phyloP scores from a whole-genome alignment of 1,284 basidiomycete genomes.

The Rugosomyces carneus region DNA sequence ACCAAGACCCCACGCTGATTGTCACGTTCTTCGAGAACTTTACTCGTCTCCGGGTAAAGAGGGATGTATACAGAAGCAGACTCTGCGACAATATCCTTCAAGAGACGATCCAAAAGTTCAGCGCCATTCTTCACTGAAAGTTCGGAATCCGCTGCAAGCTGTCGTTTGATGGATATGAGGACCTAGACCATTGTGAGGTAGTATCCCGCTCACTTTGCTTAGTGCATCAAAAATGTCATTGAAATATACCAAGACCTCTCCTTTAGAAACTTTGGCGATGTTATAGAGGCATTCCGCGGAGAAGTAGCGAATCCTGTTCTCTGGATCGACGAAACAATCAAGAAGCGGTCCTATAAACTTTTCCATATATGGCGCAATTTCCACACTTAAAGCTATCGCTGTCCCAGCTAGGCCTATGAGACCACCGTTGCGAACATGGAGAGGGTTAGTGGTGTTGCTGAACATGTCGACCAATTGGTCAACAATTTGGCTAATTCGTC shows the following conservation, averaged over 20 bases:
- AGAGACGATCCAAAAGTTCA: conserved; percentile 92
- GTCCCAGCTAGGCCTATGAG: conserved; percentile 95
- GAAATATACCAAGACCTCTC: conserved; percentile 95
- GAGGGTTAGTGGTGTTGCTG: conserved; percentile 69
- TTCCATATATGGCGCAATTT: conserved; percentile 91
- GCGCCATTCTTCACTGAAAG: conserved; percentile 98
- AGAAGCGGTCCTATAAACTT: conserved; percentile 89
- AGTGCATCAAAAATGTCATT: conserved; percentile 98
- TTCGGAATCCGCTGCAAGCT: conserved; percentile 97
- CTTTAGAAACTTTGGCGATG: conserved; percentile 97
- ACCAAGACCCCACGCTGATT: conserved; percentile 56
- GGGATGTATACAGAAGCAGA: conserved; percentile 94
- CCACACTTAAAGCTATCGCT: conserved; percentile 91
- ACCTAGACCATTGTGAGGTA: not conserved
- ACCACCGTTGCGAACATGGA: conserved; percentile 92
- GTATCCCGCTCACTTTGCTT: conserved; percentile 68
- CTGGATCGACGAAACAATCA: conserved; percentile 91
- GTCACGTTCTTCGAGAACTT: conserved; percentile 48
- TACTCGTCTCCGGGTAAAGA: conserved; percentile 77
- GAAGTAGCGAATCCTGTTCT: conserved; percentile 94
- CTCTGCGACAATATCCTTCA: conserved; percentile 98
- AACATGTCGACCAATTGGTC: conserved; percentile 95
- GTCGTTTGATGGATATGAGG: conserved; percentile 6
- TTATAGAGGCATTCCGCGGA: conserved; percentile 98
- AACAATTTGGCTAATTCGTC: conserved; percentile 82